Base-by-base conservation (phyloP, 139 green algal genomes). In the Chlorella sp. region DNA sequence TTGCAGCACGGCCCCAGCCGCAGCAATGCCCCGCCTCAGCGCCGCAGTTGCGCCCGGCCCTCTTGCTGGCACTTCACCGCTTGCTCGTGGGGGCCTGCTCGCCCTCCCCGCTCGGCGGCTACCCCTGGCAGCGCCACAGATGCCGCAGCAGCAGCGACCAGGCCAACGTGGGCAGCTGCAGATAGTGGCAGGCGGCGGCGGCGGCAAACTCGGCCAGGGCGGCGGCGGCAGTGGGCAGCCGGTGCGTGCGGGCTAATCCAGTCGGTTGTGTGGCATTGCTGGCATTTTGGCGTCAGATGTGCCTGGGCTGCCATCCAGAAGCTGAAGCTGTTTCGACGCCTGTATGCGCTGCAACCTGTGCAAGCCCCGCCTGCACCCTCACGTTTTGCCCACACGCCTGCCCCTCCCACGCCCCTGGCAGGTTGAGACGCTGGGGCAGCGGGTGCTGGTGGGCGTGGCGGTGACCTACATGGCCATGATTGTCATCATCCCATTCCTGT, bases 401-500 rank as follows among this genome's bases (percentile, higher is more conserved):
- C 13, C 55, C 17, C 65, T 38, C 21, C 4, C 34, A 32, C 21
- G 18, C 25, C 11, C 15, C 36, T 1, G 1, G 56, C 90, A 94
- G 89, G 85, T 93, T 0, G 90, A 95, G 51, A 93, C 88, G 1
- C 80, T 76, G 17, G 80, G 83, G 25, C 92, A 91, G 75, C 85
- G 82, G 21, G 15, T 91, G 15, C 78, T 96, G 13, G 75, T 95
- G 16, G 91, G 89, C 0, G 70, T 92, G 1, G 92, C 89, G 0
- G 38, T 97, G 0, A 60, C 34, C 0, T 98, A 96, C 81, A 92
- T 97, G 38, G 21, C 41, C 4, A 41, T 97, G 0, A 87, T 96
- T 21, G 88, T 98, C 7, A 68, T 98, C 18, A 32, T 98, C 21
- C 95, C 95, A 0, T 95, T 95, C 67, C 18, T 91, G 30, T 97